Evolutionary conservation across 148 eudicot species (phyloP).

Genomic region (Polygonum maritimum): DNA sequence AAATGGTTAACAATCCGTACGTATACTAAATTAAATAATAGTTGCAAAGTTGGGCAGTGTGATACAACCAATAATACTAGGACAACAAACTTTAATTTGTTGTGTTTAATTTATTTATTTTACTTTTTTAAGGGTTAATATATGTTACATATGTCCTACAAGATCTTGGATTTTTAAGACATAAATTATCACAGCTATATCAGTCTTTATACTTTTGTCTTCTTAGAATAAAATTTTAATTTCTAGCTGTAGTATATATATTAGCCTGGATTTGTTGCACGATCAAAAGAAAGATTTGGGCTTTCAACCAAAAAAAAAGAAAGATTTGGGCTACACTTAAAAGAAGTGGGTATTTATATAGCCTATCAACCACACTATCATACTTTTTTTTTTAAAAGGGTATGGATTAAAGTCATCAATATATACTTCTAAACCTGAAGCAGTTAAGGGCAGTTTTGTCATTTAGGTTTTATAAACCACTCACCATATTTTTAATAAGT

Average conservation of each 20-base stretch:
- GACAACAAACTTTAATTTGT: not conserved
- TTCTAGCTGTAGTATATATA: not conserved
- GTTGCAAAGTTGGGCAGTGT: conserved; percentile 4
- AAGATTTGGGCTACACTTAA: not conserved
- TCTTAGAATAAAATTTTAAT: not conserved
- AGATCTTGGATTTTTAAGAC: conserved; percentile 7
- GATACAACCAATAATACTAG: conserved; percentile 5
- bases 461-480: too few relatives aligned
- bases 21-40: not conserved
- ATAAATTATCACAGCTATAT: not conserved
- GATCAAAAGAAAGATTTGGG: not conserved
- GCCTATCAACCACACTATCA: conserved; percentile 1
- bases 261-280: conserved; percentile 6
- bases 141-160: conserved; percentile 8
- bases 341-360: not conserved
- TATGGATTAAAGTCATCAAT: too few relatives aligned
- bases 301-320: too few relatives aligned
- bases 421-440: too few relatives aligned
- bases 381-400: not conserved
- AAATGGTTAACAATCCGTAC: not conserved
- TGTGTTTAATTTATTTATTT: not conserved
- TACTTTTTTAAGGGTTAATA: not conserved
- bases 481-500: too few relatives aligned
- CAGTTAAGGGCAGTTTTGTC: too few relatives aligned
- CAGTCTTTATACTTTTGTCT: not conserved